These are phyloP conservation scores for Kazachstania martiniae DNA, from an alignment of 805 yeast genomes.

Conservation along the genomic window DNA sequence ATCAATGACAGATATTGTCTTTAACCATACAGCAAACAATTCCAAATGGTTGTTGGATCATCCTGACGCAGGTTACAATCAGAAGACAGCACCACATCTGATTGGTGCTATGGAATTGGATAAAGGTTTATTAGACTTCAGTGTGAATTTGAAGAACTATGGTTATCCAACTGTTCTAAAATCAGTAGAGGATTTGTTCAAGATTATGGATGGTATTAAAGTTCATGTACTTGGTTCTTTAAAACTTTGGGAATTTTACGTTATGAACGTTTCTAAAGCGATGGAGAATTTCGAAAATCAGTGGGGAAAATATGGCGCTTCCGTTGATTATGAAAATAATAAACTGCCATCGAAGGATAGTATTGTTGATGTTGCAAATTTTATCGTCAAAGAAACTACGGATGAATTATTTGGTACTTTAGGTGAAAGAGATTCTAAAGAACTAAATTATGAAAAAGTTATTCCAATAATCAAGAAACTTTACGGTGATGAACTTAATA, in stretches of 20 bases:
- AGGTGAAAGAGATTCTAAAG: slow-evolving; percentile 42
- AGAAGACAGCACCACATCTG: slow-evolving; percentile 82
- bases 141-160: slow-evolving; percentile 41
- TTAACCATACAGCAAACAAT: slow-evolving; percentile 90
- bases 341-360: slow-evolving; percentile 31
- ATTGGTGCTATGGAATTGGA: slow-evolving; percentile 79
- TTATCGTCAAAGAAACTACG: slow-evolving; percentile 33
- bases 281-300: slow-evolving; percentile 29
- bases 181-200: slow-evolving; percentile 42
- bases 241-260: slow-evolving; percentile 83
- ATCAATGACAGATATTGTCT: slow-evolving; percentile 82
- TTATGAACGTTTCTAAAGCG: slow-evolving; percentile 42
- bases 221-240: slow-evolving; percentile 54
- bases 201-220: slow-evolving; percentile 57
- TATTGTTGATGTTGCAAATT: slow-evolving; percentile 37
- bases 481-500: slow-evolving; percentile 27
- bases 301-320: no score
- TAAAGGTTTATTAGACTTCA: slow-evolving; percentile 51
- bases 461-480: slow-evolving; percentile 39
- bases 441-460: slow-evolving; percentile 39
- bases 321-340: slow-evolving; percentile 6
- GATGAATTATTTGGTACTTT: slow-evolving; percentile 33
- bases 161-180: slow-evolving; percentile 53
- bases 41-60: slow-evolving; percentile 76
- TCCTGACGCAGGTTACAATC: slow-evolving; percentile 86